Conservation (phyloP, 305 asterid species). For the Rubia peregrina region DNA sequence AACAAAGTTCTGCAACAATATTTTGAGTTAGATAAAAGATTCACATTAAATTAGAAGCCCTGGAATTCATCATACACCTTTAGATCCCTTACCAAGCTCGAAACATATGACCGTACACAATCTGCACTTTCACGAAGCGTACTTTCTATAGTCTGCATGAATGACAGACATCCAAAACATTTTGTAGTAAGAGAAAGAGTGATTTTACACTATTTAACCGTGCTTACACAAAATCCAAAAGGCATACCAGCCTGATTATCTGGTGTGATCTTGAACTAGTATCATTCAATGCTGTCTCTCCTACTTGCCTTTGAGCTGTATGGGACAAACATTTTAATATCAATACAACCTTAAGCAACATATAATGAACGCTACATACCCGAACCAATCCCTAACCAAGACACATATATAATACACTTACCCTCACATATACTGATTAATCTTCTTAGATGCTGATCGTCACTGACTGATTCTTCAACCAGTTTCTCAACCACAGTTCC, state of each 20-base stretch:
- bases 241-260: slow-evolving; percentile 79
- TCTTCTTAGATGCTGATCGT: slow-evolving; percentile 72
- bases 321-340: slow-evolving; percentile 2
- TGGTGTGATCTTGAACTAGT: slow-evolving; percentile 96
- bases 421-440: slow-evolving; percentile 84
- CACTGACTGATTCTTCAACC: slow-evolving; percentile 83
- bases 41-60: not conserved
- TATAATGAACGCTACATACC: not conserved
- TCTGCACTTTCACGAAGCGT: slow-evolving; percentile 88
- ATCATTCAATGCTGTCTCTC: slow-evolving; percentile 91
- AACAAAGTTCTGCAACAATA: slow-evolving; percentile 73
- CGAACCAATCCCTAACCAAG: not conserved
- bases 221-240: not conserved
- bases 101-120: slow-evolving; percentile 85
- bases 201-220: not conserved
- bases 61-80: slow-evolving; percentile 6
- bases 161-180: slow-evolving; percentile 14
- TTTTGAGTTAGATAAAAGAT: not conserved
- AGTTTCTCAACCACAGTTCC: slow-evolving; percentile 91
- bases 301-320: slow-evolving; percentile 98
- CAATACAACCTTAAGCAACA: not conserved
- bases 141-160: slow-evolving; percentile 86
- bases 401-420: slow-evolving; percentile 19
- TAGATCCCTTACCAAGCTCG: slow-evolving; percentile 68
- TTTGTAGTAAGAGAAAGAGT: slow-evolving; percentile 14